Evolutionary conservation across 805 yeast species (phyloP), one percentile per base, ranked within the genome.

Genomic region (Lachancea meyersii): DNA sequence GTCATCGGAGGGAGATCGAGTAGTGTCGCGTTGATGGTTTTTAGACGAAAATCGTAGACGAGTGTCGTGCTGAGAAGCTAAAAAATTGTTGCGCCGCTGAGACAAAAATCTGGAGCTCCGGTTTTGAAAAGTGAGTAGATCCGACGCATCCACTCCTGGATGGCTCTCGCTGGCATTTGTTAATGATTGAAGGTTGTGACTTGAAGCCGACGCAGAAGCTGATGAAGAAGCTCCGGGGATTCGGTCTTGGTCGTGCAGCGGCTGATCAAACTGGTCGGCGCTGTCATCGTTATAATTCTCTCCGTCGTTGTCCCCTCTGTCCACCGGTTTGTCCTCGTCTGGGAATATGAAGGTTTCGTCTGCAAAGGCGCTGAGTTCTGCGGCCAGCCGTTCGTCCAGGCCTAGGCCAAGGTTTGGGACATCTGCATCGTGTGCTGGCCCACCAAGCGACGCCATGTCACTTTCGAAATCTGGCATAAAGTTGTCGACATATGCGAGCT

Each of bases 311-410:
- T 24, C 23, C 20, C 46, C 41, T 14, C 38, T 34, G 19, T 26
- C 46, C 46, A 65, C 71, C 1, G 82, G 81, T 56, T 82, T 82
- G 27, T 83, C 91, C 55, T 85, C 93, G 56, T 84, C 93, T 1
- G 91, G 87, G 57, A 84, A 84, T 2, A 84, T 75, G 51, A 84
- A 84, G 2, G 86, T 74, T 46, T 82, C 89, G 53, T 83, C 89
- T 0, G 89, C 91, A 71, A 84, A 84, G 1, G 88, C 89, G 14
- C 86, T 84, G 48, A 84, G 70, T 55, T 84, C 93, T 14, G 76
- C 77, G 5, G 78, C 73, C 20, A 76, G 52, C 40, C 75, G 72
- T 47, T 75, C 79, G 50, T 76, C 80, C 21, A 75, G 65, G 30
- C 66, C 65, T 7, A 62, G 50, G 5, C 65, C 66, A 3, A 26